These are phyloP conservation scores for Neocucurbitaria cava DNA, from an alignment of 2,329 filamentous ascomycete species.

Conservation along the genomic window DNA sequence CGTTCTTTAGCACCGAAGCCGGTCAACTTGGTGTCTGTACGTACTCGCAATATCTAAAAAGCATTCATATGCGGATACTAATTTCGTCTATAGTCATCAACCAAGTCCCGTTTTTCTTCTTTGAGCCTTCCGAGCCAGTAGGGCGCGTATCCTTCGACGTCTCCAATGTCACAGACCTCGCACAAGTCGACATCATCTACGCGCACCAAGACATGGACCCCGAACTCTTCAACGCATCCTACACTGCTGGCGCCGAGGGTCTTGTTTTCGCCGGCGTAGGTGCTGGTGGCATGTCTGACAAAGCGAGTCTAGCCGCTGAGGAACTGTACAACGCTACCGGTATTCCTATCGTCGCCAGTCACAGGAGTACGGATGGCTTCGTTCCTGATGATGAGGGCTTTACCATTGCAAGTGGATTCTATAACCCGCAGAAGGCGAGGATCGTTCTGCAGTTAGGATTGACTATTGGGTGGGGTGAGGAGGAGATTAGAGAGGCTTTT, in stretches of 20 bases:
- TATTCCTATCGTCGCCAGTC: constrained; percentile 60
- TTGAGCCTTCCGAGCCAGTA: constrained; percentile 53
- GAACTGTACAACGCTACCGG: constrained; percentile 54
- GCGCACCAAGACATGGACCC: constrained; percentile 62
- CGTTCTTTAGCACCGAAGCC: constrained; percentile 64
- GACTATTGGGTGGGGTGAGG: constrained; percentile 36
- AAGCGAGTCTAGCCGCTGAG: constrained; percentile 48
- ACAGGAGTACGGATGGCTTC: constrained; percentile 60
- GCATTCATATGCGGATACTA: neutral
- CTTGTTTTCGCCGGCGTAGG: constrained; percentile 65
- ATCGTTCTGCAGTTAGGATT: constrained; percentile 56
- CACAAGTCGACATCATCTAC: constrained; percentile 64
- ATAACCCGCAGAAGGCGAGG: constrained; percentile 64
- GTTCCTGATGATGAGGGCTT: constrained; percentile 50
- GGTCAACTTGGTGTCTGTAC: constrained; percentile 60
- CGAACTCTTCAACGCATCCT: constrained; percentile 56
- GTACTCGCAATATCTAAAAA: neutral
- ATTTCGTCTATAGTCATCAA: constrained; percentile 53
- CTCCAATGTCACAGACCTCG: constrained; percentile 55
- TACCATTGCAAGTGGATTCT: constrained; percentile 57
- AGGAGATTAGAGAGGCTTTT: constrained; percentile 55
- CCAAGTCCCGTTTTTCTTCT: constrained; percentile 67
- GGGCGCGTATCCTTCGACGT: constrained; percentile 55
- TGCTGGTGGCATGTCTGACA: constrained; percentile 55
- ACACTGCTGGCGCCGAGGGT: constrained; percentile 60